Evolutionary conservation across 371 early-diverging fungal genomes (phyloP), one percentile per base, ranked within the genome.

Genomic region (Rhizopus delemar): DNA sequence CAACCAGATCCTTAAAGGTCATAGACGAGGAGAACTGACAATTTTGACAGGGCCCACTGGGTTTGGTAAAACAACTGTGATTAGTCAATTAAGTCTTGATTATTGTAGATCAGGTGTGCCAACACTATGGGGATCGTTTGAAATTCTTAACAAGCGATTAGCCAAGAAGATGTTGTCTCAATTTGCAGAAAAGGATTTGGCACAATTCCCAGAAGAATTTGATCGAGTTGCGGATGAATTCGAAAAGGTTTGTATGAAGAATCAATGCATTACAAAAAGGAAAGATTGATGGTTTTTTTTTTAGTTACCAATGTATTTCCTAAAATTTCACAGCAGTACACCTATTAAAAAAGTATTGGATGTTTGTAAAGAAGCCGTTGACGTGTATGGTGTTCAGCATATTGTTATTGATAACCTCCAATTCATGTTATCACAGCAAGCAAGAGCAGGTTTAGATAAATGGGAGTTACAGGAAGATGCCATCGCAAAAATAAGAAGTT

Each of bases 61-160:
- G 2, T 67, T 77, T 6, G 92, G 92, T 22, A 91, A 91, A 61
- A 91, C 92, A 0, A 91, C 92, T 0, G 75, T 90, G n/a, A 74
- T 90, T 16, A 87, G 86, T 68, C 90, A 90, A 52, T 54, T 90
- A 43, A 85, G 87, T 54, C 66, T 91, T 15, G 90, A 90, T 62
- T 89, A 78, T 64, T 89, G 90, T 66, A 71, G 77, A 59, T 81
- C 82, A n/a, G 88, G 89, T 7, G 85, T 91, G 13, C 84, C 86
- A 45, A 91, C 90, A 2, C 65, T 91, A 31, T 91, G 91, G 91
- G 92, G 92, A 3, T 87, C 88, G 28, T 91, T 91, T 76, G 92
- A 91, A 65, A 89, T 91, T 55, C 69, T 82, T 34, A 91, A 91
- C 52, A 78, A 80, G 51, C 78, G 91, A 16, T 62, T 91, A 16